These are phyloP conservation scores for Talaromyces albobiverticillius DNA, from an alignment of 2,329 filamentous ascomycete genomes.

Conservation along the genomic window DNA sequence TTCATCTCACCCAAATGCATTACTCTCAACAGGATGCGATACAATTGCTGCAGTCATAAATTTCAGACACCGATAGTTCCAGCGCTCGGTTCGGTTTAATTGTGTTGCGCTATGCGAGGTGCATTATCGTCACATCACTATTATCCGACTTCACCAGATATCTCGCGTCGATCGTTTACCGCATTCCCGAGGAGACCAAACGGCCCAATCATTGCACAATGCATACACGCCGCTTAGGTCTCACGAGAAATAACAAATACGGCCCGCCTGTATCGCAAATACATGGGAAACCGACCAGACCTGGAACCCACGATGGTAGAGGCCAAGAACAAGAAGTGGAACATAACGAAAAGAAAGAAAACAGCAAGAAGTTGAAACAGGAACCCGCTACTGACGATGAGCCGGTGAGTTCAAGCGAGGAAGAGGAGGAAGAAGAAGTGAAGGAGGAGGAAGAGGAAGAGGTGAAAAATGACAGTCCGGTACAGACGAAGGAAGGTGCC, in stretches of 20 bases:
- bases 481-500: neutral
- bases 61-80: too few relatives aligned
- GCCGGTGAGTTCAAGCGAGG: slow-evolving; percentile 33
- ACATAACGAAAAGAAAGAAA: slow-evolving; percentile 3
- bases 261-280: slow-evolving; percentile 23
- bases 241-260: slow-evolving; percentile 21
- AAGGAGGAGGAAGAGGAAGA: neutral
- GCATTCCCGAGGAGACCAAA: neutral
- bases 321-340: too few relatives aligned
- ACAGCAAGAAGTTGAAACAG: slow-evolving; percentile 4
- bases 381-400: slow-evolving; percentile 34
- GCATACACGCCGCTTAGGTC: slow-evolving; percentile 17
- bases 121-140: too few relatives aligned
- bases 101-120: too few relatives aligned
- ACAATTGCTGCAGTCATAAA: too few relatives aligned
- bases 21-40: too few relatives aligned
- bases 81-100: too few relatives aligned
- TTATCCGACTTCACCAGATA: too few relatives aligned
- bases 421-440: slow-evolving; percentile 19
- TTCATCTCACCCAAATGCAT: too few relatives aligned
- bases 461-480: neutral
- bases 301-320: slow-evolving; percentile 5
- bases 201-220: neutral
- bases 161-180: neutral
- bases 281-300: slow-evolving; percentile 8